phyloP scores from a whole-genome alignment of 352 stramenopile species.

The Peronospora farinosa region DNA sequence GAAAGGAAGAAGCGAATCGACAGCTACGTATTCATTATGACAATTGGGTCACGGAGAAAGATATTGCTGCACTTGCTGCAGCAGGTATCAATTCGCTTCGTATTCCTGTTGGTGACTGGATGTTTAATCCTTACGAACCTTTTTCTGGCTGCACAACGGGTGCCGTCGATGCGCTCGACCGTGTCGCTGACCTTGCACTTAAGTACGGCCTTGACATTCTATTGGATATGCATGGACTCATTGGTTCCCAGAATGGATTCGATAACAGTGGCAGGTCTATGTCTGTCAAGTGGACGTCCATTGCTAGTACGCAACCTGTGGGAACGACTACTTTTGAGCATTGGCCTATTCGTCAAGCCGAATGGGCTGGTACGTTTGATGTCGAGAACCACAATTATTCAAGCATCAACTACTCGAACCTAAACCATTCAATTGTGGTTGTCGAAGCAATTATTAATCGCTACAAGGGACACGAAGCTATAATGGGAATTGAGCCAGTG shows the following conservation, averaged over 20 bases:
- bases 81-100: slow-evolving; percentile 78
- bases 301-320: slow-evolving; percentile 72
- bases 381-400: slow-evolving; percentile 81
- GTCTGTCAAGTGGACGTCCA: slow-evolving; percentile 88
- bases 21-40: slow-evolving; percentile 92
- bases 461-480: slow-evolving; percentile 85
- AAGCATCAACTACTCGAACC: slow-evolving; percentile 88
- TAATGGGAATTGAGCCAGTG: slow-evolving; percentile 91
- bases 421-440: slow-evolving; percentile 88
- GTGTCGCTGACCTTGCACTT: slow-evolving; percentile 76
- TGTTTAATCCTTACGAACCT: slow-evolving; percentile 92
- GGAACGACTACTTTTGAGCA: slow-evolving; percentile 91
- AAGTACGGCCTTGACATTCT: slow-evolving; percentile 87
- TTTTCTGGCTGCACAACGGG: slow-evolving; percentile 91
- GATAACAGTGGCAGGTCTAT: slow-evolving; percentile 90
- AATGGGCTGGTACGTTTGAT: slow-evolving; percentile 91
- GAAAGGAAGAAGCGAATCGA: slow-evolving; percentile 84
- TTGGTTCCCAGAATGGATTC: slow-evolving; percentile 93
- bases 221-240: slow-evolving; percentile 90
- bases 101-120: slow-evolving; percentile 93
- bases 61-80: slow-evolving; percentile 80
- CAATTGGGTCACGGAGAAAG: slow-evolving; percentile 91
- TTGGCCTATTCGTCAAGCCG: slow-evolving; percentile 87
- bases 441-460: slow-evolving; percentile 86
- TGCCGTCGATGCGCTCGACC: slow-evolving; percentile 87